Base-by-base conservation (phyloP, 2,329 filamentous ascomycete genomes). In the Phaeosphaeriaceae sp. region DNA sequence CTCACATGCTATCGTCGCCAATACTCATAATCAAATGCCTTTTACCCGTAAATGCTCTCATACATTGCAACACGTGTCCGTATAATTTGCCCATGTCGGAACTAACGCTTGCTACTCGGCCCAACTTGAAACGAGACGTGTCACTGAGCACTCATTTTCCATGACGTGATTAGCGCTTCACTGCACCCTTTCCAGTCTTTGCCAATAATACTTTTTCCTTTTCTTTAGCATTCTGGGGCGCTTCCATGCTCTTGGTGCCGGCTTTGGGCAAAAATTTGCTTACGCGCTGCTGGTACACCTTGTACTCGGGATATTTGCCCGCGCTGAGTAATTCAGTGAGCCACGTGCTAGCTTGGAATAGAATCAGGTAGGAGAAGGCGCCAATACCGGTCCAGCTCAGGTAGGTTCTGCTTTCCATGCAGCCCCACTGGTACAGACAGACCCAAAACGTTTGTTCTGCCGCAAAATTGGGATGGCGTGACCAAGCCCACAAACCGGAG, bases 371-470 rank as follows among this genome's bases (percentile, higher is more conserved):
- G 38, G 80, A 78, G 4, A 87, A 66, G 0, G 87, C 81, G 7
- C 93, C 94, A 8, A 84, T 70, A 41, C 83, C 84, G 1, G 89
- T 86, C 90, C 92, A 99, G 74, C 88, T 93, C 70, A 87, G 87
- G 34, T 87, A 78, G 1, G 81, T 85, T 46, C 86, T 82, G 26
- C 87, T 89, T 46, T 86, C 83, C 68, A 85, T 88, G 73, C 89
- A 93, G 59, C 83, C 85, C 94, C 93, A 99, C 66, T 90, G 84
- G 73, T 97, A 97, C 43, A 97, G 75, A 7, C 86, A 77, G 45
- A 96, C 81, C 94, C 94, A 99, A 63, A 97, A 86, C 23, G 86
- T 80, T 76, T 97, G 94, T 75, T 99, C 94, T 4, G 90, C 90
- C 4, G 89, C 85, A 68, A 97, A 99, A 74, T 99, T 99, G 39